Evolutionary conservation across 495 filamentous ascomycete species (phyloP).

Genomic region (Penicillium pancosmium): DNA sequence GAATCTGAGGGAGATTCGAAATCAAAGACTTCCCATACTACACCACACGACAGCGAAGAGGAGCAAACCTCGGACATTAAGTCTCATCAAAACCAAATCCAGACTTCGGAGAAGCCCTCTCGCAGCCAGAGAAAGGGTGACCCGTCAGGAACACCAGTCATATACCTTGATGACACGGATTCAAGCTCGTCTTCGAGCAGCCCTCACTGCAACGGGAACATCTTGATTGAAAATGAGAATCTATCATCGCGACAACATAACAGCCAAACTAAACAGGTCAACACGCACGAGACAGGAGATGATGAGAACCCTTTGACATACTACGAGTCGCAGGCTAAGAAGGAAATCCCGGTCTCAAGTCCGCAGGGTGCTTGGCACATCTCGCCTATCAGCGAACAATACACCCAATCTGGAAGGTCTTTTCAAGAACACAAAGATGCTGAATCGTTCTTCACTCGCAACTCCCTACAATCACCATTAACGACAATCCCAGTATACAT

Average conservation of each 20-base stretch:
- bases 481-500: slow-evolving; percentile 33
- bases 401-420: not conserved
- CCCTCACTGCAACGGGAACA: not conserved
- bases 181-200: not conserved
- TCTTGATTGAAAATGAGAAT: slow-evolving; percentile 32
- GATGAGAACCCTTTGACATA: not conserved
- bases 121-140: not conserved
- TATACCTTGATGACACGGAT: slow-evolving; percentile 29
- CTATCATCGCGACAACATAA: slow-evolving; percentile 21
- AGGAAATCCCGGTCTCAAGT: no score
- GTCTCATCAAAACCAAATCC: not conserved
- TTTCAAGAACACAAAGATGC: not conserved
- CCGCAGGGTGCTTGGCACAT: not conserved
- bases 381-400: not conserved
- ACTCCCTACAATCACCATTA: slow-evolving; percentile 23
- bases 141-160: slow-evolving; percentile 7
- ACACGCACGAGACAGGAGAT: not conserved
- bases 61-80: not conserved
- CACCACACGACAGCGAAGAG: slow-evolving; percentile 2
- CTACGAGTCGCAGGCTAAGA: no score
- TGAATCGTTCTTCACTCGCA: not conserved
- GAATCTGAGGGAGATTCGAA: slow-evolving; percentile 6
- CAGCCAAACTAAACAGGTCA: slow-evolving; percentile 9
- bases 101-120: not conserved
- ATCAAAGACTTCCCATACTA: not conserved